These are phyloP conservation scores for Obba rivulosa DNA, from an alignment of 768 basidiomycete species.

Conservation along the genomic window DNA sequence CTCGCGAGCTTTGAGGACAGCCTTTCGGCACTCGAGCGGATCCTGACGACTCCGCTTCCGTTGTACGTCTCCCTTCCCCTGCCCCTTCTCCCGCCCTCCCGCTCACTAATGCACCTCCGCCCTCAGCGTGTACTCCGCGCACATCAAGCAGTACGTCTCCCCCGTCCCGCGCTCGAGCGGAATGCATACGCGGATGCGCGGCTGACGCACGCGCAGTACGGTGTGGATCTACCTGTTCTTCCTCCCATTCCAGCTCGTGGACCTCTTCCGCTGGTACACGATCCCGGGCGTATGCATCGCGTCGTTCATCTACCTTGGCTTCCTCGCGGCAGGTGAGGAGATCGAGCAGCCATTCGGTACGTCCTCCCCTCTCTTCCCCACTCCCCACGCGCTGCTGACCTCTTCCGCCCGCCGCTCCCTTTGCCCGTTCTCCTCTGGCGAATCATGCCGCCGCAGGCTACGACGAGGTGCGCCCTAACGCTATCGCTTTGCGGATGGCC, in stretches of 20 bases:
- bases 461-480: constrained; percentile 55
- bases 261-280: constrained; percentile 56
- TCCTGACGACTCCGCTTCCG: constrained; percentile 59
- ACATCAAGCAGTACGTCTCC: constrained; percentile 42
- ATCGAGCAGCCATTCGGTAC: constrained; percentile 65
- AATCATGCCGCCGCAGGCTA: constrained; percentile 35
- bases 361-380: constrained; percentile 11
- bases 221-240: constrained; percentile 74
- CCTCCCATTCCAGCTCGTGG: constrained; percentile 69
- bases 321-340: constrained; percentile 67
- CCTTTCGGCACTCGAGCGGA: constrained; percentile 49
- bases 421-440: neutral
- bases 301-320: constrained; percentile 70
- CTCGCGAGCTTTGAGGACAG: constrained; percentile 51
- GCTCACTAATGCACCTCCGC: constrained; percentile 2
- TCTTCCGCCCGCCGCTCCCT: neutral
- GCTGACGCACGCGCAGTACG: constrained; percentile 30
- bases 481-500: constrained; percentile 1
- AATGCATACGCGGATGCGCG: constrained; percentile 15
- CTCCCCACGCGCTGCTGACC: no score
- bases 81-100: neutral
- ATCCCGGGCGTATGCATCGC: constrained; percentile 64
- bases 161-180: neutral
- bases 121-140: constrained; percentile 54
- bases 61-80: constrained; percentile 41